Base-by-base conservation (phyloP, 768 basidiomycete genomes). In the Hysterangium stoloniferum region DNA sequence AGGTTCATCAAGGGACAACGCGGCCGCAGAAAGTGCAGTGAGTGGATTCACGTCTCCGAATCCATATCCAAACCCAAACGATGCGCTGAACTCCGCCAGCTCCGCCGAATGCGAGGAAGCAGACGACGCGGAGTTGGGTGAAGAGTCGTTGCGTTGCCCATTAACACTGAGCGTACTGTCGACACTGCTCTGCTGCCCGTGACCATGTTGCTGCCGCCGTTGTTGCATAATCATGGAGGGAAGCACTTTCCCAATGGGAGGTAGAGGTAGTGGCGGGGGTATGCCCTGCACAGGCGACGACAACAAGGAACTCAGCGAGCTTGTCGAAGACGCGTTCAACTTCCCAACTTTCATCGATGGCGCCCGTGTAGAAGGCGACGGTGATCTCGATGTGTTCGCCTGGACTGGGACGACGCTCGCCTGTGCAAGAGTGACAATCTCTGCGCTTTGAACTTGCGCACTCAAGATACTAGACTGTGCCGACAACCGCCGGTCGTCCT, bases 161-260 rank as follows among this genome's bases (percentile, higher is more conserved):
- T 35, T 20, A 34, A n/a, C 25, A 20, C 35, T 40, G 37, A 15
- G 19, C 9, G 2, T 29, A 5, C 37, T 41, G 37, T 8, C 25
- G 38, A 17, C 37, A 35, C 34, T 17, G 32, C 33, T 36, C 47
- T 17, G 22, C 4, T 11, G 15, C 12, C 9, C n/a, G n/a, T n/a
- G n/a, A n/a, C n/a, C n/a, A n/a, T n/a, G n/a, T n/a, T n/a, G n/a
- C n/a, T n/a, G n/a, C n/a, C n/a, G n/a, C 28, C 48, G 37, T 29
- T 43, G 49, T 5, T 20, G 24, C 15, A 28, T 28, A 15, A 51
- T 41, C 6, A 51, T 6, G 9, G 49, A 51, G 19, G 49, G 49
- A 6, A 51, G 49, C n/a, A 51, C 25, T 40, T 51, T 51, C n/a
- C 49, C 49, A 3, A 13, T 31, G 4, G 49, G 49, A 35, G 40